Conservation (phyloP, 495 filamentous ascomycete species). For the Tuber borchii region DNA sequence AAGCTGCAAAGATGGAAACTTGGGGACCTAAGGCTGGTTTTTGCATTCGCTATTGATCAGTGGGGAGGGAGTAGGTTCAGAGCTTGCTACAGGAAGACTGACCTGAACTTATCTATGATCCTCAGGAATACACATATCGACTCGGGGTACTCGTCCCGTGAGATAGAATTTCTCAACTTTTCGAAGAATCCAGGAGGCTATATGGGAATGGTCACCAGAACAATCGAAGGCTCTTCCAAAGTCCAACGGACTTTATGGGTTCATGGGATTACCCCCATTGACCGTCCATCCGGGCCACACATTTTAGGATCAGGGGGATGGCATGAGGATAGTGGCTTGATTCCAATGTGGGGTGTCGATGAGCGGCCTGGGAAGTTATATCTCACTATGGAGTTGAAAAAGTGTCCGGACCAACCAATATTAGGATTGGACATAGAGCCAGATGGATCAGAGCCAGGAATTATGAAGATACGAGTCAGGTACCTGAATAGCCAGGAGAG, state of each 20-base stretch:
- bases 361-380: constrained; percentile 26
- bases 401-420: constrained; percentile 20
- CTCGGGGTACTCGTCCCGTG: constrained; percentile 24
- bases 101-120: constrained; percentile 19
- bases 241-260: constrained; percentile 28
- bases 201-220: constrained; percentile 25
- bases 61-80: constrained; percentile 22
- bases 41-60: constrained; percentile 18
- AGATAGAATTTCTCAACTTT: constrained; percentile 27
- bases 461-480: constrained; percentile 20
- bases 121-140: constrained; percentile 16
- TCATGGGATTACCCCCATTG: constrained; percentile 12
- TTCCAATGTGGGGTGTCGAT: constrained; percentile 15
- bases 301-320: background rate
- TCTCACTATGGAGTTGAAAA: constrained; percentile 30
- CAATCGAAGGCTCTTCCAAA: constrained; percentile 1
- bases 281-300: background rate
- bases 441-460: constrained; percentile 20
- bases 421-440: constrained; percentile 18
- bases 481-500: constrained; percentile 24
- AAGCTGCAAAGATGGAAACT: constrained; percentile 26
- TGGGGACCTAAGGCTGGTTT: constrained; percentile 18
- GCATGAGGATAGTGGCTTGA: background rate
- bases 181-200: constrained; percentile 22
- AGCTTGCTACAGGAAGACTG: constrained; percentile 21